These are phyloP conservation scores for Warburgia ugandensis DNA, from an alignment of 164 flowering plant species.

Conservation along the genomic window DNA sequence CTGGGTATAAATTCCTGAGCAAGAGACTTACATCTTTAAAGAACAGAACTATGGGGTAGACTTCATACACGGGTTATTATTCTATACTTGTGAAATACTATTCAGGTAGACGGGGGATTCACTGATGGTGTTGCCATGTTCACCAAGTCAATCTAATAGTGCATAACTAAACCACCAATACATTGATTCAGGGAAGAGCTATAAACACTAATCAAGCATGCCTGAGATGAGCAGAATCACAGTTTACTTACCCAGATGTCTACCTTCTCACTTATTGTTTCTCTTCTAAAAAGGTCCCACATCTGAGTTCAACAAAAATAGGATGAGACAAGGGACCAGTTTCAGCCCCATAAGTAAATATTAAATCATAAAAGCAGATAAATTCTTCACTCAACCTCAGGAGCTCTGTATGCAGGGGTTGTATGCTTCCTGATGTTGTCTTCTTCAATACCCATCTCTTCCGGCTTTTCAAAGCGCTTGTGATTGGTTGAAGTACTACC, in stretches of 20 bases:
- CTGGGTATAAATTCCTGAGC: no score
- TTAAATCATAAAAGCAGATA: slow-evolving; percentile 5
- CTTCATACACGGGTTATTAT: no score
- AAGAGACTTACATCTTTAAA: no score
- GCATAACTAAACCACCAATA: no score
- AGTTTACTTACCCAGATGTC: slow-evolving; percentile 90
- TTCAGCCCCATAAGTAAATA: slow-evolving; percentile 10
- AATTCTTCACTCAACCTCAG: slow-evolving; percentile 58
- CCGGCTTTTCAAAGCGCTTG: slow-evolving; percentile 89
- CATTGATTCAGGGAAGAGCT: no score
- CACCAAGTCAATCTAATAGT: no score
- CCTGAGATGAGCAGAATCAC: no score
- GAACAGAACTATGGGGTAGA: no score
- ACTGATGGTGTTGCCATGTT: no score
- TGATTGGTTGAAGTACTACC: slow-evolving; percentile 97
- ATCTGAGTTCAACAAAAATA: slow-evolving; percentile 42
- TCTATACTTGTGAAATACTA: no score
- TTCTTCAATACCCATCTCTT: slow-evolving; percentile 99
- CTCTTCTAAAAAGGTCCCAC: slow-evolving; percentile 95
- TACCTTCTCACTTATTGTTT: slow-evolving; percentile 88
- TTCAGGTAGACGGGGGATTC: no score
- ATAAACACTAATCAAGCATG: no score
- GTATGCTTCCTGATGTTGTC: slow-evolving; percentile 96
- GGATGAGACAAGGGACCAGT: slow-evolving; percentile 15
- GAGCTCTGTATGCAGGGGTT: slow-evolving; percentile 96